Percentiles rank a stretch among this genome's conserved stretches.
phyloP scores from a whole-genome alignment of 192 early-diverging fungal genomes.

The Jimgerdemannia flammicorona region DNA sequence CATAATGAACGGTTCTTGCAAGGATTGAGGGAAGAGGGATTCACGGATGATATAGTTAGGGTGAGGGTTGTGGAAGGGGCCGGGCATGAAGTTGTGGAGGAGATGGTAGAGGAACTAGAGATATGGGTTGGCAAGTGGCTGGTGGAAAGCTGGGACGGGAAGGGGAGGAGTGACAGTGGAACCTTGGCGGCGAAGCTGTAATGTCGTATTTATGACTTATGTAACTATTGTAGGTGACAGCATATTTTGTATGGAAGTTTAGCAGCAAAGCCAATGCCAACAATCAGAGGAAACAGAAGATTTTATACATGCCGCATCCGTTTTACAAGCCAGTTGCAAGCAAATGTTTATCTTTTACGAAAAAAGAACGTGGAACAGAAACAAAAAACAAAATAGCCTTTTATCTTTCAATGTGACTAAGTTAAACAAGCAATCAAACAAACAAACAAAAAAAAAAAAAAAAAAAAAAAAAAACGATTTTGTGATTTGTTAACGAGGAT shows the following conservation, averaged over 20 bases:
- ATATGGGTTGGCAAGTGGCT: neutral
- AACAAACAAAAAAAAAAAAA: neutral
- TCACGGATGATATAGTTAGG: neutral
- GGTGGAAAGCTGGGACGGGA: neutral
- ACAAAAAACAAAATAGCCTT: neutral
- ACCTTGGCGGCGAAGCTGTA: no score
- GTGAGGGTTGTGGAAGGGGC: neutral
- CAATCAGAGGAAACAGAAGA: no score
- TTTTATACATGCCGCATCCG: no score
- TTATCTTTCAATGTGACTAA: neutral
- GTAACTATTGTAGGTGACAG: no score
- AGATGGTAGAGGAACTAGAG: neutral
- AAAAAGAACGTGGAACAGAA: neutral
- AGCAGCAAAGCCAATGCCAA: no score
- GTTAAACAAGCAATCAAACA: neutral
- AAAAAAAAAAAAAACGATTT: no score
- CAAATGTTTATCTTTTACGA: neutral
- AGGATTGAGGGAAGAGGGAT: neutral
- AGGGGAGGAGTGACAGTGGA: no score
- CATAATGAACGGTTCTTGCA: neutral
- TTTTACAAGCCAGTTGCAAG: neutral
- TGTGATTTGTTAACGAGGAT: no score
- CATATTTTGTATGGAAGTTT: no score
- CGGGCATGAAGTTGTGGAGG: neutral
- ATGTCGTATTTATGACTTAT: no score